Base-by-base conservation (phyloP, 2,329 filamentous ascomycete species). In the Scolecobasidium constrictum region DNA sequence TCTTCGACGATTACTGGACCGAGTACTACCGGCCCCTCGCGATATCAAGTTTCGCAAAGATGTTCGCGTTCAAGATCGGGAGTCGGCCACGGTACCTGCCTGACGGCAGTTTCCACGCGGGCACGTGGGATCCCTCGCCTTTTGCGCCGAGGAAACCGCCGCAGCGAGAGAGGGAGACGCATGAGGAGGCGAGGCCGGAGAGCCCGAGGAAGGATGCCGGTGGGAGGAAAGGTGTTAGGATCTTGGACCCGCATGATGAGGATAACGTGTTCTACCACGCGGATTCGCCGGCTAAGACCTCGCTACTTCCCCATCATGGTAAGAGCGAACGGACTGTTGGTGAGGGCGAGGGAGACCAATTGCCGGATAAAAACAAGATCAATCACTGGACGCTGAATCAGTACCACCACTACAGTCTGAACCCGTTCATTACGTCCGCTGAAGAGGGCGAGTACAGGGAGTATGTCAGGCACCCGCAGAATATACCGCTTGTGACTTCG, bases 1-100 rank as follows among this genome's bases (percentile, higher is more conserved):
- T 74, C 46, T 86, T 86, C 47, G 90, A 96, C 56, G 87, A 96
- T 60, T 98, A 94, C 61, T 98, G 92, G 92, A 70, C 92, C 5
- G 92, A 98, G 58, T 96, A 95, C 60, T 98, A 98, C 58, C 79
- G 88, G 12, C 92, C 92, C 0, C 73, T 85, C 5, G 85, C 84
- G 0, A 66, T 96, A 1, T 94, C 92, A 0, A 92, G 86, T 0
- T 86, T 96, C 50, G 75, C 81, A 12, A 98, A 95, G 57, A 83
- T 95, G 58, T 95, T 94, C 57, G 78, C 86, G 0, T 94, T 84
- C 62, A 87, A 85, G 56, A 85, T 96, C 74, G 94, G 90, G 56
- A 88, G 85, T 1, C 92, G 85, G 3, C 77, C 88, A 48, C 83
- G 83, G 47, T 88, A 90, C 56, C 81, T 90, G 22, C 83, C 84